A percentile compares a stretch with the other conserved stretches of the same genome.
Conservation (phyloP, 179 eudicot genomes). For the Amaranthus tricolor region DNA sequence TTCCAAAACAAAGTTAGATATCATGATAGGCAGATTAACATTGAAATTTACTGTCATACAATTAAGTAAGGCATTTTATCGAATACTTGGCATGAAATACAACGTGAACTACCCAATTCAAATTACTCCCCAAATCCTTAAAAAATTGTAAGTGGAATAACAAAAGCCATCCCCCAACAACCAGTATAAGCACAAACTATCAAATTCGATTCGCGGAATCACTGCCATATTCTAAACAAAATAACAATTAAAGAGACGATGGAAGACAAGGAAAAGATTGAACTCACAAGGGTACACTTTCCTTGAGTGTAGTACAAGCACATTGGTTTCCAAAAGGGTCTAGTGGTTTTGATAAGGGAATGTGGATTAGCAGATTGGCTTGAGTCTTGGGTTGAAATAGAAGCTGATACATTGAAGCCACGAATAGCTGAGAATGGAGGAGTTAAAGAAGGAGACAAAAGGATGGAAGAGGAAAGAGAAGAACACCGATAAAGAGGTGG, state of each 20-base stretch:
- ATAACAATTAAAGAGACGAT: not conserved
- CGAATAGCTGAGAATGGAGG: constrained; percentile 17
- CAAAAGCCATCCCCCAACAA: no score
- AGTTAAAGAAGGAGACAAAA: constrained; percentile 7
- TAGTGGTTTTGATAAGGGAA: constrained; percentile 9
- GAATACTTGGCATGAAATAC: constrained; percentile 33
- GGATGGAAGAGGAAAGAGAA: constrained; percentile 14
- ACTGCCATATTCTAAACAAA: not conserved
- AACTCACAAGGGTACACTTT: constrained; percentile 67
- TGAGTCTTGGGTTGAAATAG: constrained; percentile 40
- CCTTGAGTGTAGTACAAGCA: constrained; percentile 87
- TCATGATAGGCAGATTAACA: not conserved
- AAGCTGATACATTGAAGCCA: constrained; percentile 21
- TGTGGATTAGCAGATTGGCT: constrained; percentile 15
- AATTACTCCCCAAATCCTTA: no score
- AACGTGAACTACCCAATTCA: no score
- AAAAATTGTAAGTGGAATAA: no score
- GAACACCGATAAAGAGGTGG: not conserved
- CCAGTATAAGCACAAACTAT: not conserved
- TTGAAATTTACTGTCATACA: not conserved
- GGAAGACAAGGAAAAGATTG: not conserved
- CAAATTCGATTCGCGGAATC: not conserved
- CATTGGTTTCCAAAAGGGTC: constrained; percentile 67
- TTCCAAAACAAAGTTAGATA: not conserved
- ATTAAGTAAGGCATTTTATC: constrained; percentile 25